Evolutionary conservation across 768 basidiomycete genomes (phyloP), one percentile per base, ranked within the genome.

Genomic region (Suillus spraguei): DNA sequence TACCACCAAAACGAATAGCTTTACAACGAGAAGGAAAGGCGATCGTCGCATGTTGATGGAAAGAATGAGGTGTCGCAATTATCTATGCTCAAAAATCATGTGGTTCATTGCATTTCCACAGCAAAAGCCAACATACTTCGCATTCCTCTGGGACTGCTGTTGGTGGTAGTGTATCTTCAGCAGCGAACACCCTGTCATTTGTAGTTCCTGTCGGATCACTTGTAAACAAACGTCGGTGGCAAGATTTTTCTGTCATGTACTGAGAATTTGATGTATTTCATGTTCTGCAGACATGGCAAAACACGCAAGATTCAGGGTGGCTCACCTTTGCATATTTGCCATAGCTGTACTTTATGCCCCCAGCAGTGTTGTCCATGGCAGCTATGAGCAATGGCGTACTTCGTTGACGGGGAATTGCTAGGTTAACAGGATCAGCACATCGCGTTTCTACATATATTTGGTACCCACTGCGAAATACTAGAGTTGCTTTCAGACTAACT

Each of bases 121-220:
- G 71, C 63, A 39, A 41, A 28, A 60, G 50, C 42, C 63, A 4
- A 42, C 50, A 32, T 74, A 76, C 62, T 76, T 74, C 68, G 74
- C 74, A 56, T 64, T 69, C 2, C 71, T 71, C 0, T 74, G 76
- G 62, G 73, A 74, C 16, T 74, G 73, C 24, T 74, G 68, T 47
- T 75, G 72, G 24, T 71, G 72, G 24, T 60, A 65, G 60, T 74
- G 73, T 44, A 28, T 70, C 28, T 72, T 68, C n/a, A 74, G 74
- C 67, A 71, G 65, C 28, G 73, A 74, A 46, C 73, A 74, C 35
- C 65, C 74, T 0, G 68, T 62, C 22, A 24, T 49, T 7, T 74
- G 73, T 50, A 32, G 2, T 10, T 20, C 50, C 17, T 52, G 32
- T 24, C 10, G 50, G 32, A 33, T 52, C 32, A 52, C 50, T 33